phyloP scores from a whole-genome alignment of 768 basidiomycete genomes.

The Grammothele lineata region DNA sequence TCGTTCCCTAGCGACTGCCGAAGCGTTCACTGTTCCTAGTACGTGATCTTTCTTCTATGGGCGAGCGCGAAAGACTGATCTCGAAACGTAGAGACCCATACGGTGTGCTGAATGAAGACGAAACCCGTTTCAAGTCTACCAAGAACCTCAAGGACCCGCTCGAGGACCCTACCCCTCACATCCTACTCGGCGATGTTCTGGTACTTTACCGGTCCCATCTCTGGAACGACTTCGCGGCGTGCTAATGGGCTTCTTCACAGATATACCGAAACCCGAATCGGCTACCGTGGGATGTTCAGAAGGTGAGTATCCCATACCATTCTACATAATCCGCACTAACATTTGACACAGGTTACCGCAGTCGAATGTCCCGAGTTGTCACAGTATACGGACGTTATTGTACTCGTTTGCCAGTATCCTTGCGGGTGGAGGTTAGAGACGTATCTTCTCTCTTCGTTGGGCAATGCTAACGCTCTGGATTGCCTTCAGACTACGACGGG shows the following conservation, averaged over 20 bases:
- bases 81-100: constrained; percentile 51
- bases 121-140: constrained; percentile 57
- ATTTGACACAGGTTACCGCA: constrained; percentile 46
- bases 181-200: constrained; percentile 56
- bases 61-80: too few species aligned
- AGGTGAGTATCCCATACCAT: constrained; percentile 32
- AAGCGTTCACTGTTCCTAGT: constrained; percentile 72
- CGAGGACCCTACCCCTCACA: constrained; percentile 36
- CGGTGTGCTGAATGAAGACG: constrained; percentile 52
- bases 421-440: constrained; percentile 71
- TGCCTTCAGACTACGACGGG: constrained; percentile 66
- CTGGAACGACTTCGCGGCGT: too few species aligned
- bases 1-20: constrained; percentile 41
- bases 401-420: constrained; percentile 65
- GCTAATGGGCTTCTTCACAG: constrained; percentile 23
- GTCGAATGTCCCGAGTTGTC: constrained; percentile 46
- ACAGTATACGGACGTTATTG: constrained; percentile 53
- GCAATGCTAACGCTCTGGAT: neutral
- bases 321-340: neutral
- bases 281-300: constrained; percentile 67
- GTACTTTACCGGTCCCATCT: constrained; percentile 35
- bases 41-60: constrained; percentile 7
- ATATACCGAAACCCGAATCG: constrained; percentile 64
- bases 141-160: constrained; percentile 26
- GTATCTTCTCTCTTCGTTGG: neutral